These are phyloP conservation scores for Diddensiella transvaalensis DNA, from an alignment of 805 yeast species.

Conservation along the genomic window DNA sequence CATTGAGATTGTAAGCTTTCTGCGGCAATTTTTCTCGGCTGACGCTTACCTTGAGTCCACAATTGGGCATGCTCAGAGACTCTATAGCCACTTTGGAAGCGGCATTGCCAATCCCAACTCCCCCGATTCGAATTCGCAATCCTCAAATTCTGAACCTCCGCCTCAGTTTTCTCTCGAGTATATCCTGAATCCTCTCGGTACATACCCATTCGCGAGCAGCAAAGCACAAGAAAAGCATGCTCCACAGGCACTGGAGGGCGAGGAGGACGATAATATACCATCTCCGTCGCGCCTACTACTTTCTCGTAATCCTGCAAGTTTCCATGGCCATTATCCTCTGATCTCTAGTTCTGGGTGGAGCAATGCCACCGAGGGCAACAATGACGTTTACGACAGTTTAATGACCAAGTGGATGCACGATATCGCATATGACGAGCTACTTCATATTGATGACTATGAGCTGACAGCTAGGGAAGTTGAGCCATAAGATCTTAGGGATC, in stretches of 20 bases:
- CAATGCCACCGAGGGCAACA: too few relatives aligned
- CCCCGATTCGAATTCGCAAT: neutral
- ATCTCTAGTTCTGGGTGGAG: too few relatives aligned
- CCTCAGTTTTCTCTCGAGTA: conserved; percentile 20
- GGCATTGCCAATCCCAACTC: neutral
- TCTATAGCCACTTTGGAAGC: neutral
- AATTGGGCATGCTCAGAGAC: neutral
- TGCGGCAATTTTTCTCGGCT: conserved; percentile 6
- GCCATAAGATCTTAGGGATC: too few relatives aligned
- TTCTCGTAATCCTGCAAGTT: too few relatives aligned
- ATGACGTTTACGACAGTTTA: too few relatives aligned
- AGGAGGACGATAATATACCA: neutral
- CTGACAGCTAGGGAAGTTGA: too few relatives aligned
- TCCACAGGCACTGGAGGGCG: conserved; percentile 6
- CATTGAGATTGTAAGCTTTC: neutral
- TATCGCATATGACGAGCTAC: neutral
- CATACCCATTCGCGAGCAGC: conserved; percentile 17
- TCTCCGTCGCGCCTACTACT: too few relatives aligned
- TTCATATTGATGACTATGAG: too few relatives aligned
- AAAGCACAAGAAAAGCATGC: conserved; percentile 13
- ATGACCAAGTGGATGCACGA: neutral
- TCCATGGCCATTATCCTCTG: too few relatives aligned
- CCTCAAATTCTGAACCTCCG: conserved; percentile 2
- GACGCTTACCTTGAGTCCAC: conserved; percentile 12
- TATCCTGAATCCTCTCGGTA: conserved; percentile 19